Base-by-base conservation (phyloP, 768 basidiomycete species). In the Amanita fuliginea region DNA sequence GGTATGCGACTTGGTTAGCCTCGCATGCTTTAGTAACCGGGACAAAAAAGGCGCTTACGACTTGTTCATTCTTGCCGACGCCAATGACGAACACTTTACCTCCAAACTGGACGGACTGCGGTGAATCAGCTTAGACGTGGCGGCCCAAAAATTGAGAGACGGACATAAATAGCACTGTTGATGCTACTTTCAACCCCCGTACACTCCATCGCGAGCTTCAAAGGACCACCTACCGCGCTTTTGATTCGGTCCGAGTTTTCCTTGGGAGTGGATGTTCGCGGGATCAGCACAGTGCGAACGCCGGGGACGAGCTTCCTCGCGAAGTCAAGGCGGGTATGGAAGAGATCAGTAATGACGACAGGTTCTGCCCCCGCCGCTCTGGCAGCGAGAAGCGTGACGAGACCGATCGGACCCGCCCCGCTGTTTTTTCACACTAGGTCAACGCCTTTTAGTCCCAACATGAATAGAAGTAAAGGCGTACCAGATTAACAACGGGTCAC, bases 41-140 rank as follows among this genome's bases (percentile, higher is more conserved):
- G 16, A 13, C 9, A 21, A 44, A 16, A 21, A 44, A 16, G 37
- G 18, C 40, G 57, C 70, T 59, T 54, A 80, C 79, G 59, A 66
- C 47, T 62, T 75, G 78, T 62, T 83, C 79, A 58, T 71, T 75
- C 61, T 78, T 77, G 19, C 81, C 81, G 11, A 83, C 80, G 45
- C 82, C 82, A 28, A 83, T 81, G 52, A 83, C 77, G 60, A 83
- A 82, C 21, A 83, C 78, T 55, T 80, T 81, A 26, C 75, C 78
- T 33, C 81, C 80, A 49, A 82, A 83, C 56, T 72, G 68, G 57
- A 73, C 66, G n/a, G 80, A 79, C 77, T 82, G 49, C 47, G 3
- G 34, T 24, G 40, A 14, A 46, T 42, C 8, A 21, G 7, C 26
- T 36, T 35, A 21, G 26, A 34, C 16, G 9, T 28, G 13, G 40